Base-by-base conservation (phyloP, 768 basidiomycete genomes). In the Boletus reticuloceps region DNA sequence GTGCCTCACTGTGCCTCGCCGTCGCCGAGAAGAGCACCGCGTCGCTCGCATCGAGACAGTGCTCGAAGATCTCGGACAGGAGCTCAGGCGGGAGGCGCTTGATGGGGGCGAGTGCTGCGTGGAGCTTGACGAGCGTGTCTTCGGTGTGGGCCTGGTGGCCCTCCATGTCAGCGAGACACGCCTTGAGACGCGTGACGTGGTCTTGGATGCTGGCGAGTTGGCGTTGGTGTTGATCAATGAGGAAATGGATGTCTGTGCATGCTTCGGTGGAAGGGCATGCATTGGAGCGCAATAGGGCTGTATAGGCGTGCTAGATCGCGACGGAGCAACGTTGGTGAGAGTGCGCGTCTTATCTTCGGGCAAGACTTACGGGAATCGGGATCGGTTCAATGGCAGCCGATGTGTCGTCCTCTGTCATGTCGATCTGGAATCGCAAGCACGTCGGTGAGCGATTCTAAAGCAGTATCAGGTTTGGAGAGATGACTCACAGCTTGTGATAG, bases 1-100 rank as follows among this genome's bases (percentile, higher is more conserved):
- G 71, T 0, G 65, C 64, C 10, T 53, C 55, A 39, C 20, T 54
- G 51, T 12, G 14, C 36, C 60, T 51, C 17, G 49, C 20, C 1
- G 39, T 34, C 29, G 19, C 36, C 4, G 55, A 25, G 39, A 58
- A 53, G 12, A 46, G 6, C 27, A 27, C 19, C 1, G 50, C 16
- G 3, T 36, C 6, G 6, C 36, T 17, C 7, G 3, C 13, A 11
- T 59, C 50, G 13, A 69, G 52, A 46, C 68, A 69, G 17, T 39
- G 51, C 52, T 60, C 63, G n/a, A 68, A 68, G 17, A 68, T 63
- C 42, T 63, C 58, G 20, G 67, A 62, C 20, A 68, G 40, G 22
- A 69, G 48, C 40, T 68, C 67, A 4, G 68, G 63, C 0, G 65
- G 67, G 20, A 68, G 31, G 34, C 67, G 60, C 39, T 56, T 59